Evolutionary conservation across 2,329 filamentous ascomycete genomes (phyloP), one percentile per base, ranked within the genome.

Genomic region (Aspergillus udagawae): DNA sequence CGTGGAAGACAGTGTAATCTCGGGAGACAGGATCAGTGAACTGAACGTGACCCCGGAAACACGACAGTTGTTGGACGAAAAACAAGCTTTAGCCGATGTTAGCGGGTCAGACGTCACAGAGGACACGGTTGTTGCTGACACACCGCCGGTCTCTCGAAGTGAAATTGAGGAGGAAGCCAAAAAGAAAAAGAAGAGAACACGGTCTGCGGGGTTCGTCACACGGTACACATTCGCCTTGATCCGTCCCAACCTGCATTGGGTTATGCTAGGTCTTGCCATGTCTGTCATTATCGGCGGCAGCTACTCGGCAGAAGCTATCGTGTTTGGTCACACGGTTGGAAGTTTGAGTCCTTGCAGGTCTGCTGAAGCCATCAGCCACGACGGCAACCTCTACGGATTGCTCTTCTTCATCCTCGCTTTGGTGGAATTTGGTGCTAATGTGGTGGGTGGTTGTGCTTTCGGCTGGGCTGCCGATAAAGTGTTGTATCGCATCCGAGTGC

Each of bases 381-480:
- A 72, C 27, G 83, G 83, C 2, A 70, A 77, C 23, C 76, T 86
- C 53, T 84, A 81, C 48, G 81, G 81, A 1, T 75, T 83, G 7
- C 73, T 86, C 59, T 82, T 84, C 70, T 85, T 86, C 67, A 78
- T 85, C 66, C 74, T 86, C 9, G 83, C 82, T 3, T 73, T 81
- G 49, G 73, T 85, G 29, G 83, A 84, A 60, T 79, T 86, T 62
- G 74, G 81, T 10, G 83, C 83, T 63, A 87, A 89, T 61, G 74
- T 83, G 7, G 75, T 79, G n/a, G 85, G 83, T 60, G 83, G 83
- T 73, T 78, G 79, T 3, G 72, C 74, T 4, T 86, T 86, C 64
- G 83, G 83, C 1, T 74, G 78, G 57, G 74, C 84, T 0, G 83
- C 86, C 0, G 86, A 90, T 67, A 83, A 85, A 62, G 72, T 88